Evolutionary conservation across 2,329 filamentous ascomycete genomes (phyloP).

Genomic region (Alternaria triticimaculans): DNA sequence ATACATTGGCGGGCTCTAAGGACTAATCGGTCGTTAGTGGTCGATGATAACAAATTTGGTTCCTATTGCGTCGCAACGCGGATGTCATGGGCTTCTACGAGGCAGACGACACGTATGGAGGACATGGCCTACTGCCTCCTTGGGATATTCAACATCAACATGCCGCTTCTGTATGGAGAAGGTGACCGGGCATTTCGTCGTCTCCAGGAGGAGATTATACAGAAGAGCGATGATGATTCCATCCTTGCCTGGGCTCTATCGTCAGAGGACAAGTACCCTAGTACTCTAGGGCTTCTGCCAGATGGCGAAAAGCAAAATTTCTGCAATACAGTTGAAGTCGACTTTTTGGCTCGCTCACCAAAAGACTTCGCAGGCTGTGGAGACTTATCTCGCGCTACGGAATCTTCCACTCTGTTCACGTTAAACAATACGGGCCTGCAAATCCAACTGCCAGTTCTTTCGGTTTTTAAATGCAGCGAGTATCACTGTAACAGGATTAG

Average conservation of each 20-base stretch:
- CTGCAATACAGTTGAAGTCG: neutral
- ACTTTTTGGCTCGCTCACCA: neutral
- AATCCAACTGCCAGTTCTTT: neutral
- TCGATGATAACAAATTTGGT: neutral
- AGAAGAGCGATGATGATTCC: slow-evolving; percentile 12
- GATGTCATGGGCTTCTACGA: slow-evolving; percentile 20
- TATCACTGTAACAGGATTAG: neutral
- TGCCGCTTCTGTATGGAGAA: slow-evolving; percentile 43
- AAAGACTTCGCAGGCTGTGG: neutral
- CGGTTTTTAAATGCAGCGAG: neutral
- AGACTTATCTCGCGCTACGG: neutral
- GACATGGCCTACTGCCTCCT: slow-evolving; percentile 42
- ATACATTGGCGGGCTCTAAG: no score
- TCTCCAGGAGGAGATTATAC: slow-evolving; percentile 32
- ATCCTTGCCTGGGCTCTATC: slow-evolving; percentile 20
- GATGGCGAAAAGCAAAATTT: rapidly evolving
- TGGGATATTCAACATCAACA: slow-evolving; percentile 38
- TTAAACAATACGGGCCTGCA: neutral
- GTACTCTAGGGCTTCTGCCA: neutral
- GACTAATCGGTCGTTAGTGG: no score
- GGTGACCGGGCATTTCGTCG: slow-evolving; percentile 28
- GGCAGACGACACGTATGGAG: slow-evolving; percentile 27
- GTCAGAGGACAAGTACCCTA: no score
- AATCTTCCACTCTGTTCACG: neutral
- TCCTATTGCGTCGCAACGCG: slow-evolving; percentile 17